Percentiles rank a stretch among this genome's conserved stretches.
These are phyloP conservation scores for Tillandsia fasciculata DNA, from an alignment of 176 grass and related monocot species.

Conservation along the genomic window DNA sequence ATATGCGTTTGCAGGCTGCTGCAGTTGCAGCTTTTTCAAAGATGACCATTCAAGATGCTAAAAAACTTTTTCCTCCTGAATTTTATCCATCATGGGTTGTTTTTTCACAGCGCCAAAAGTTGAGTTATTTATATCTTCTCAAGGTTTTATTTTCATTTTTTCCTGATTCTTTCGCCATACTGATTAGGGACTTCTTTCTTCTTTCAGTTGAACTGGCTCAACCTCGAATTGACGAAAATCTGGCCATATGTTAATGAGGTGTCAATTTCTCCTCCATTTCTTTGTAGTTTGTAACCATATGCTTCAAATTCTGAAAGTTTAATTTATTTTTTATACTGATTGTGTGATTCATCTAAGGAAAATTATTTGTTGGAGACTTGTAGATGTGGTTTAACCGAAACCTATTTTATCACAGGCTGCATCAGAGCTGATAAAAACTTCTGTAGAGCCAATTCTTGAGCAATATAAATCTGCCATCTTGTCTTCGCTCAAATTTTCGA, in stretches of 20 bases:
- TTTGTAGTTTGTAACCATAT: conserved; percentile 3
- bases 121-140: conserved; percentile 31
- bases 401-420: conserved; percentile 62
- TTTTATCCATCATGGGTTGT: conserved; percentile 97
- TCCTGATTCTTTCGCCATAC: conserved; percentile 13
- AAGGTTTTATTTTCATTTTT: conserved; percentile 1
- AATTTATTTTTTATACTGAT: background rate
- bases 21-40: conserved; percentile 55
- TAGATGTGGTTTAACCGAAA: background rate
- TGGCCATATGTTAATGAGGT: conserved; percentile 95
- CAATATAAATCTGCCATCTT: conserved; percentile 90
- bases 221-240: conserved; percentile 67
- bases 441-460: conserved; percentile 90
- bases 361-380: background rate
- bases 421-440: conserved; percentile 87
- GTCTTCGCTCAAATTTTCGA: conserved; percentile 81
- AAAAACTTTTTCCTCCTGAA: conserved; percentile 55
- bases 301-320: conserved; percentile 10
- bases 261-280: conserved; percentile 11
- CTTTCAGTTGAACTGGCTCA: conserved; percentile 88
- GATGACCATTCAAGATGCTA: conserved; percentile 71
- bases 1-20: conserved; percentile 39
- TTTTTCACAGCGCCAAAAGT: conserved; percentile 83
- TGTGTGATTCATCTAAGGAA: background rate
- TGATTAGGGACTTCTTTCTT: conserved; percentile 27